Base-by-base conservation (phyloP, 371 early-diverging fungal genomes). In the Mortierella sp. region DNA sequence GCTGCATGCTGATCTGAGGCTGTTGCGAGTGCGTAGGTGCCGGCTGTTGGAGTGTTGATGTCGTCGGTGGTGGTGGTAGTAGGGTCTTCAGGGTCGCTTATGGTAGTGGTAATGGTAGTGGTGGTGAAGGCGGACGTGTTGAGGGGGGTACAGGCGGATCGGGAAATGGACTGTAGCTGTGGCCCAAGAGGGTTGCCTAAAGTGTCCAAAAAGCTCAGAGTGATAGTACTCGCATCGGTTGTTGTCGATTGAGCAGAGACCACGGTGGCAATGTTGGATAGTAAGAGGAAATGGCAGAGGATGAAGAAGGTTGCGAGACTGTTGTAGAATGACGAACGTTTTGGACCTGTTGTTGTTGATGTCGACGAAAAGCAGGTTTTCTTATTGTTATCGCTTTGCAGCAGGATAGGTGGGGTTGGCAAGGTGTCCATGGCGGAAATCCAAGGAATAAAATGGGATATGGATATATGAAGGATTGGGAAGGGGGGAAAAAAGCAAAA, bases 1-100 rank as follows among this genome's bases (percentile, higher is more conserved):
- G 74, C 77, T 3, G 77, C 77, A 41, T 74, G 71, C 1, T 24
- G 61, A 16, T 81, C 74, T 22, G 14, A 45, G 6, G 82, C 55
- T 22, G 9, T 39, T 24, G 40, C 74, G 8, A 58, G 41, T 16
- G 68, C 55, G 63, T 70, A 80, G n/a, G 22, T 4, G 0, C 11
- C 58, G 0, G 22, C 24, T 11, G 43, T 13, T 7, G n/a, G 2
- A n/a, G 45, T 10, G 3, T 34, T 22, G 13, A 43, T 26, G 40
- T 39, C 67, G 69, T 34, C 77, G 74, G 22, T 29, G 37, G 0
- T 7, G 45, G 3, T 37, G 40, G 4, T 37, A 76, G 64, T 73
- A 9, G 14, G 73, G 71, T 6, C 39, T 80, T 67, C 76, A 9
- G 14, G 73, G 71, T 6, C 39, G 11, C 76, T 41, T n/a, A 7